Evolutionary conservation across 176 grass and related monocot genomes (phyloP).

Genomic region (Hordeum marinum): DNA sequence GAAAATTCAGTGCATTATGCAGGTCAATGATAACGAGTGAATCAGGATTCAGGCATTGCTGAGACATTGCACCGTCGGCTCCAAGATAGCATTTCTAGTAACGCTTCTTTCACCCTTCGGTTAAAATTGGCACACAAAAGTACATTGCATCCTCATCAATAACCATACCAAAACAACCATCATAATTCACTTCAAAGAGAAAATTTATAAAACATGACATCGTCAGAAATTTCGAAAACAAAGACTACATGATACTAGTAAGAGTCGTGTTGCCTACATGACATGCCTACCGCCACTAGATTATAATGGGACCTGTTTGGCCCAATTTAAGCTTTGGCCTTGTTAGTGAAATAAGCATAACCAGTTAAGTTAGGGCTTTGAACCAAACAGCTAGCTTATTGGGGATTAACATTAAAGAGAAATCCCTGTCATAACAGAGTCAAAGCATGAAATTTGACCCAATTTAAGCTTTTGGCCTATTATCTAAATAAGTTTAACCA

Average conservation of each 20-base stretch:
- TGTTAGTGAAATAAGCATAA: neutral
- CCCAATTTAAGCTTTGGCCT: slow-evolving; percentile 4
- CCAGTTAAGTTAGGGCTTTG: neutral
- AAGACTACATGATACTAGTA: neutral
- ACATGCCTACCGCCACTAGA: neutral
- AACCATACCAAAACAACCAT: neutral
- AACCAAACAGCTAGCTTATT: slow-evolving; percentile 3
- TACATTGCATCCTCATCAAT: neutral
- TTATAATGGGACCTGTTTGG: neutral
- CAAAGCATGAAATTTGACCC: neutral
- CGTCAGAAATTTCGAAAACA: neutral
- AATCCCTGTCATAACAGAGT: neutral
- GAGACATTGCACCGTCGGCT: neutral
- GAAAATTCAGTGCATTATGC: neutral
- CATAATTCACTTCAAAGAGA: neutral
- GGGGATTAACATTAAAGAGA: neutral
- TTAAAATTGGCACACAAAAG: neutral
- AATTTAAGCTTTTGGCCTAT: no score
- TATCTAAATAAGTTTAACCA: no score
- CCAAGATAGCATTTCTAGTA: neutral
- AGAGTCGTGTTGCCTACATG: neutral
- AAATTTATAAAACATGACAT: neutral
- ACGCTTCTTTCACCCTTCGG: neutral
- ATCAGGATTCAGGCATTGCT: neutral
- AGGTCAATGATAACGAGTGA: neutral